Evolutionary conservation across 2,329 filamentous ascomycete species (phyloP).

Genomic region (Aspergillus latus): DNA sequence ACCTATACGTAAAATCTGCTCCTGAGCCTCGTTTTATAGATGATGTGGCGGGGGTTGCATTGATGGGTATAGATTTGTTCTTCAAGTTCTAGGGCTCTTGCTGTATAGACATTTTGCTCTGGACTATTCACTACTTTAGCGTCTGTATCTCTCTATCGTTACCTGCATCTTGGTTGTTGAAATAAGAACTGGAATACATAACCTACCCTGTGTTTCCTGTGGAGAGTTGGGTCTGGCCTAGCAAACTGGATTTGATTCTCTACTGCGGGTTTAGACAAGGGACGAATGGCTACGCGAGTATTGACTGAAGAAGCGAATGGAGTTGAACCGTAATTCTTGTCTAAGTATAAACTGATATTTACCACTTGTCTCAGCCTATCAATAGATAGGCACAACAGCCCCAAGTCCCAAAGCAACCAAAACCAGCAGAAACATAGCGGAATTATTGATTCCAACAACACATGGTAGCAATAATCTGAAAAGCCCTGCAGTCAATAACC

Average conservation of each 20-base stretch:
- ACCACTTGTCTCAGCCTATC: not conserved
- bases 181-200: no score
- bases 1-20: no score
- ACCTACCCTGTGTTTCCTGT: no score
- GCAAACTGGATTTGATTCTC: no score
- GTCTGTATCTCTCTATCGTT: not conserved
- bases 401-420: not conserved
- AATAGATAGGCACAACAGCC: not conserved
- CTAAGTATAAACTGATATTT: not conserved
- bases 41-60: not conserved
- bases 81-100: not conserved
- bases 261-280: no score
- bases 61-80: not conserved
- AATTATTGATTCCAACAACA: not conserved
- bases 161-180: no score
- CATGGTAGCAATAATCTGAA: not conserved
- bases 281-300: no score
- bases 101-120: not conserved
- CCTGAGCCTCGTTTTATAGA: not conserved
- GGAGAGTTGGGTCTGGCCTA: no score
- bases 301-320: not conserved
- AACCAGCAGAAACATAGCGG: not conserved
- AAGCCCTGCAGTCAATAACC: constrained; percentile 21
- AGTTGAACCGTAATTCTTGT: not conserved
- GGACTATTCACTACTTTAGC: not conserved